Conservation (phyloP, 768 basidiomycete species). For the Panaeolus papilionaceus region DNA sequence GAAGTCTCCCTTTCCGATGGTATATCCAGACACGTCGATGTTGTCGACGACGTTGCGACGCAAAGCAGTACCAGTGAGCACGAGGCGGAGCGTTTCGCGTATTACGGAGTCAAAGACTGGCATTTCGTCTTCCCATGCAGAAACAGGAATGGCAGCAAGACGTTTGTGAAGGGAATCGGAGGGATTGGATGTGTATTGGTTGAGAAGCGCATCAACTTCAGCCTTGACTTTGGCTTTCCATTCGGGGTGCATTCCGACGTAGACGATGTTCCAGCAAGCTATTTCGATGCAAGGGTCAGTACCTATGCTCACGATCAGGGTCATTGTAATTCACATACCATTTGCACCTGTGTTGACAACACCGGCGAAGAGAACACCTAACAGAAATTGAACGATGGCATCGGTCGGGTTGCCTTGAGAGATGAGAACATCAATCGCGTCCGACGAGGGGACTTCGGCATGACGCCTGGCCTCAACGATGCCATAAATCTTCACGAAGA, state of each 20-base stretch:
- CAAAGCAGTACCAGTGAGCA: slow-evolving; percentile 33
- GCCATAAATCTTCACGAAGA: slow-evolving; percentile 33
- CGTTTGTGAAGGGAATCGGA: slow-evolving; percentile 41
- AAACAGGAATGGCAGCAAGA: slow-evolving; percentile 40
- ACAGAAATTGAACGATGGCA: slow-evolving; percentile 37
- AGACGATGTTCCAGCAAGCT: slow-evolving; percentile 46
- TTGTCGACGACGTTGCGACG: slow-evolving; percentile 43
- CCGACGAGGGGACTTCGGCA: slow-evolving; percentile 30
- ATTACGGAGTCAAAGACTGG: slow-evolving; percentile 43
- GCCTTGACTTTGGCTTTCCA: slow-evolving; percentile 39
- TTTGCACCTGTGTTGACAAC: slow-evolving; percentile 41
- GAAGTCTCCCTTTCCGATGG: slow-evolving; percentile 40
- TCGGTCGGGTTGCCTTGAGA: slow-evolving; percentile 34
- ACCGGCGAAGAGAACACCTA: slow-evolving; percentile 42
- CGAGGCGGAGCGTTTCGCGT: slow-evolving; percentile 46
- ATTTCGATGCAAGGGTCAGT: background rate
- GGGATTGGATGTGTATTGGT: slow-evolving; percentile 32
- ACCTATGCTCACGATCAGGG: slow-evolving; percentile 1
- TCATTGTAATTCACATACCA: slow-evolving; percentile 27
- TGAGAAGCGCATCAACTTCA: slow-evolving; percentile 39
- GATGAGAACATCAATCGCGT: slow-evolving; percentile 44
- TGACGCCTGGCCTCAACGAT: slow-evolving; percentile 36
- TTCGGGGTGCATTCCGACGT: slow-evolving; percentile 37
- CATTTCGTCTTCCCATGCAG: slow-evolving; percentile 47
- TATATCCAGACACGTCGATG: slow-evolving; percentile 32